Conservation (phyloP, 192 early-diverging fungal genomes). For the Backusella luteola region DNA sequence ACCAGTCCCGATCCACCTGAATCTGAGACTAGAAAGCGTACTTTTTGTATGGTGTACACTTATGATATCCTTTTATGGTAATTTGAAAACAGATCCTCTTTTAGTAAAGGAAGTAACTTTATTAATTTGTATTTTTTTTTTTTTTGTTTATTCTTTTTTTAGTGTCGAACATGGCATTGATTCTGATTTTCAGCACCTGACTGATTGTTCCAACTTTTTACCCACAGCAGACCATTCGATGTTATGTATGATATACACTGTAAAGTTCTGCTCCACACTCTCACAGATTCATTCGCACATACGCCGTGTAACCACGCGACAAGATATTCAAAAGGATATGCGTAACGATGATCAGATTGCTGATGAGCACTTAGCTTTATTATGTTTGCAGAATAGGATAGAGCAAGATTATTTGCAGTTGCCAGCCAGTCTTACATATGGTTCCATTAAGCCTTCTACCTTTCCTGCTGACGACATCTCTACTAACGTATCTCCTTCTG, state of each 20-base stretch:
- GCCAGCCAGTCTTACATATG: background rate
- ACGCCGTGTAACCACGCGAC: constrained; percentile 3
- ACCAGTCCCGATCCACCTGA: constrained; percentile 1
- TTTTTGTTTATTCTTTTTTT: background rate
- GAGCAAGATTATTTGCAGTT: background rate
- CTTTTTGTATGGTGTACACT: constrained; percentile 18
- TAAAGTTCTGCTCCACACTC: constrained; percentile 3
- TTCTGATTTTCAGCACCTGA: background rate
- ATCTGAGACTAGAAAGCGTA: constrained; percentile 16
- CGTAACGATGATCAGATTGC: constrained; percentile 1
- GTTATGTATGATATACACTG: background rate
- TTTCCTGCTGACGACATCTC: background rate
- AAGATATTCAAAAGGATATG: background rate
- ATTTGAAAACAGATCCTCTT: background rate
- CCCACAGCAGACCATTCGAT: background rate
- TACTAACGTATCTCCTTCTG: background rate
- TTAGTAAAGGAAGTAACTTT: background rate
- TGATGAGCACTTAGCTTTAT: background rate
- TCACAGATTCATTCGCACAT: constrained; percentile 7
- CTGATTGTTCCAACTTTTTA: background rate
- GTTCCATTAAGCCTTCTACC: background rate
- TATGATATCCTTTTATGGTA: constrained; percentile 19
- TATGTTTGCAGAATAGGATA: constrained; percentile 5
- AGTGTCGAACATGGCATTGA: constrained; percentile 13
- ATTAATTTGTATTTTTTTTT: background rate